Evolutionary conservation across 2,329 filamentous ascomycete genomes (phyloP).

Genomic region (Fusarium globosum): DNA sequence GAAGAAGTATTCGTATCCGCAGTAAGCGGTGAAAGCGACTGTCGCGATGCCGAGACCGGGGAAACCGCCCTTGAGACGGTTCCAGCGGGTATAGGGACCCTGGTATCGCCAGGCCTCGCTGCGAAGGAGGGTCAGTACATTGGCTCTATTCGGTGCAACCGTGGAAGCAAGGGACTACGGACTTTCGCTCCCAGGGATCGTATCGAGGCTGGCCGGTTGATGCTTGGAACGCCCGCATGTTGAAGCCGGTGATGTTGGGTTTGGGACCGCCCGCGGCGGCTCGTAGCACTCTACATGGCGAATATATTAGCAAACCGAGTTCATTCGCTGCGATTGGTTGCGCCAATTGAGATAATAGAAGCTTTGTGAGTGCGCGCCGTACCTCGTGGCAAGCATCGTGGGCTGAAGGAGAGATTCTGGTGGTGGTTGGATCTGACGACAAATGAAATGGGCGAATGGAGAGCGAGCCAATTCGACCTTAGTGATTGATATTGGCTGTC

Average conservation of each 20-base stretch:
- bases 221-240: slow-evolving; percentile 81
- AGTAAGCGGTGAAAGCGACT: slow-evolving; percentile 90
- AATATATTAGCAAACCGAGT: slow-evolving; percentile 27
- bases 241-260: slow-evolving; percentile 92
- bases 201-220: slow-evolving; percentile 72
- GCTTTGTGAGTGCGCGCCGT: slow-evolving; percentile 22
- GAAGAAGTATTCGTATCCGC: slow-evolving; percentile 89
- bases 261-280: slow-evolving; percentile 63
- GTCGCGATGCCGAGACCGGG: slow-evolving; percentile 93
- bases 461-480: slow-evolving; percentile 45
- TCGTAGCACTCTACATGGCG: slow-evolving; percentile 57
- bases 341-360: slow-evolving; percentile 15
- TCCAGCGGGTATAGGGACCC: slow-evolving; percentile 86
- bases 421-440: slow-evolving; percentile 45
- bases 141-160: background rate
- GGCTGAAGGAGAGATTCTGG: slow-evolving; percentile 36
- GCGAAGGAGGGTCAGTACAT: slow-evolving; percentile 32
- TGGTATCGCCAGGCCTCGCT: slow-evolving; percentile 97
- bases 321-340: background rate
- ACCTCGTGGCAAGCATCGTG: slow-evolving; percentile 57
- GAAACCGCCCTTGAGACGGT: slow-evolving; percentile 87
- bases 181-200: slow-evolving; percentile 75
- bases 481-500: slow-evolving; percentile 31
- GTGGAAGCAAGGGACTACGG: slow-evolving; percentile 49
- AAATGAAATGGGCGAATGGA: slow-evolving; percentile 46